These are phyloP conservation scores for Trametes cubensis DNA, from an alignment of 768 basidiomycete genomes.

Conservation along the genomic window DNA sequence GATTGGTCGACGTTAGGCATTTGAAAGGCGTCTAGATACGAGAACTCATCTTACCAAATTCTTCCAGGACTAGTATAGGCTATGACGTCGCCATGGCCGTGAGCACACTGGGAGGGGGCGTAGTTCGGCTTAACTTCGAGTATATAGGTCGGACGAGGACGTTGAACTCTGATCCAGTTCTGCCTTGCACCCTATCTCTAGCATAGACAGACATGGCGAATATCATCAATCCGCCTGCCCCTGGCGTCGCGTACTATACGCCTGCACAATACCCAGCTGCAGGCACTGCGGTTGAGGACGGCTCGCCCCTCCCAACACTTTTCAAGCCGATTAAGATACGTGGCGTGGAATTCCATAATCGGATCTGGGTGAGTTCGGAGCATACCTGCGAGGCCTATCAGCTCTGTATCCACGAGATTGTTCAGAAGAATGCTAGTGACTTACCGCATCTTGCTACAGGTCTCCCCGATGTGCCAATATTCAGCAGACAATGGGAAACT, in stretches of 20 bases:
- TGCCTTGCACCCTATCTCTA: too few species aligned
- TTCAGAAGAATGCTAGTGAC: too few species aligned
- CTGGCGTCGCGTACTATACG: conserved; percentile 48
- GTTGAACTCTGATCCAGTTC: too few species aligned
- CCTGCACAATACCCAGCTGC: conserved; percentile 48
- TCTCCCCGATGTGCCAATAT: conserved; percentile 65
- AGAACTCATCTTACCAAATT: too few species aligned
- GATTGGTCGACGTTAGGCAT: too few species aligned
- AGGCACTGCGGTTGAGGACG: conserved; percentile 43
- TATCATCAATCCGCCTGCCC: conserved; percentile 43
- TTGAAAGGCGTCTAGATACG: too few species aligned
- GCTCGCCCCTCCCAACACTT: conserved; percentile 39
- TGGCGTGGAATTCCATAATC: conserved; percentile 34
- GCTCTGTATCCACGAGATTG: not conserved
- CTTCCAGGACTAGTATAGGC: too few species aligned
- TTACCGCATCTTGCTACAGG: conserved; percentile 25
- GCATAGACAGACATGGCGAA: conserved; percentile 2
- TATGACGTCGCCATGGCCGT: too few species aligned
- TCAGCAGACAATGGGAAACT: conserved; percentile 55
- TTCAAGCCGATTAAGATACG: conserved; percentile 57
- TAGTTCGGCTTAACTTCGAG: too few species aligned
- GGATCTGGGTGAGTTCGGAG: conserved; percentile 29
- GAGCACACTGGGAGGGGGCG: too few species aligned
- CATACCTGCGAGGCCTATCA: not conserved
- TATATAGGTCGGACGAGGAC: too few species aligned